These are phyloP conservation scores for Saturnispora silvae DNA, from an alignment of 805 yeast genomes.

Conservation along the genomic window DNA sequence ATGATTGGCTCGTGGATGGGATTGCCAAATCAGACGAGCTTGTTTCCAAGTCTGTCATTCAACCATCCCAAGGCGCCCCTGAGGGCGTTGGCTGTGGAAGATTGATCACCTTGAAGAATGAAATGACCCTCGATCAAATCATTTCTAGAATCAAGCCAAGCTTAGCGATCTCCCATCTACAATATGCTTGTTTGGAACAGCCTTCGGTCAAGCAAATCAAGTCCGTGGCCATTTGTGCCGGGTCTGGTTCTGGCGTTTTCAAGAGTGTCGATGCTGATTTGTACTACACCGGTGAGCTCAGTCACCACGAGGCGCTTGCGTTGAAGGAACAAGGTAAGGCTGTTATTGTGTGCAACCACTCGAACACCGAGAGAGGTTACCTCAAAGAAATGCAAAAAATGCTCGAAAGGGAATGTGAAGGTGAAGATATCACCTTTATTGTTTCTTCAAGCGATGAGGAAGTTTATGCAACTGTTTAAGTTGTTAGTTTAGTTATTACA, in stretches of 20 bases:
- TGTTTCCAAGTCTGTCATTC: constrained; percentile 29
- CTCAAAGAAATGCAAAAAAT: constrained; percentile 39
- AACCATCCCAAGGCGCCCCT: constrained; percentile 30
- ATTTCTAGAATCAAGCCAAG: constrained; percentile 42
- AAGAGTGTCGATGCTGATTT: constrained; percentile 52
- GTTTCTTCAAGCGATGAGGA: constrained; percentile 54
- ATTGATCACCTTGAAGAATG: constrained; percentile 36
- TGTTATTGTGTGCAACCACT: constrained; percentile 76
- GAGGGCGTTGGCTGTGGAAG: constrained; percentile 78
- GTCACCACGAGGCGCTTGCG: constrained; percentile 82
- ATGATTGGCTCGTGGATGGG: constrained; percentile 78
- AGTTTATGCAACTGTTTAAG: constrained; percentile 32
- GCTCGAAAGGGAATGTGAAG: constrained; percentile 26
- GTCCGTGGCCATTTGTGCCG: constrained; percentile 84
- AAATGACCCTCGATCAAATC: constrained; percentile 34
- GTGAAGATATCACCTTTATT: constrained; percentile 29
- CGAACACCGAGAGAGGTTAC: constrained; percentile 89
- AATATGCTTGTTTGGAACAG: constrained; percentile 40
- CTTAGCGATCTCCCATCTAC: constrained; percentile 46
- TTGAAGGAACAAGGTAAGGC: constrained; percentile 61
- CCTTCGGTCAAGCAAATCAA: constrained; percentile 27
- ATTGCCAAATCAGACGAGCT: constrained; percentile 19
- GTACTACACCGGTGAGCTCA: constrained; percentile 82
- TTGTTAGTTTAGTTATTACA: background rate
- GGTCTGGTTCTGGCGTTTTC: constrained; percentile 81